Base-by-base conservation (phyloP, 2,329 filamentous ascomycete species). In the Xylaria sp. region DNA sequence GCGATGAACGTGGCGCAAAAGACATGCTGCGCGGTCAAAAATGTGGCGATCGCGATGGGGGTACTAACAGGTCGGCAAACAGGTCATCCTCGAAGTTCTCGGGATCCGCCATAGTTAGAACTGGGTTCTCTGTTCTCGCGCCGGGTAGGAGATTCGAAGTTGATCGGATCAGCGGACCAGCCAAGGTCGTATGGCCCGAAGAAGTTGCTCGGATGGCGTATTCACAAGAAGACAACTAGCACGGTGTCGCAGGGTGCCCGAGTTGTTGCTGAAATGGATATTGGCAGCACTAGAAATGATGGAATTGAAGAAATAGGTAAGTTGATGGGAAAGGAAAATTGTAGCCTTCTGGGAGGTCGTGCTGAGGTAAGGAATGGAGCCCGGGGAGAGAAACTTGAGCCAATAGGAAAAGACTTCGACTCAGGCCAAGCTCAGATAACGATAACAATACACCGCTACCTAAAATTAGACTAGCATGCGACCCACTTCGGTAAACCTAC, bases 71-170 rank as follows among this genome's bases (percentile, higher is more conserved):
- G 83, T 97, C 94, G 76, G 94, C 94, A 81, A 97, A 97, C 81
- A 97, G 92, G 86, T 97, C 94, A 77, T 97, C 94, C 75, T 97
- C 94, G 74, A 93, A 90, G 73, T 93, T 92, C 77, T 94, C 92
- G 61, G 87, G 84, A 76, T 96, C 93, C 56, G 92, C 89, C 93
- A 95, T 96, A 75, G 58, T 85, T 79, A 68, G 65, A 58, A 73
- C 48, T 30, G 58, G 45, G 45, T n/a, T n/a, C 20, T 50, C 13
- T 1, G 41, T 23, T 34, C 45, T 25, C 30, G 41, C 13, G 34
- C 34, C n/a, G 13, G 66, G 55, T 3, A 41, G 32, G 34, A 52
- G 65, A 60, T 60, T 61, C 55, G 30, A 53, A 41, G 39, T 25
- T 9, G 46, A 50, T 36, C 25, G 39, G 30, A 28, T 67, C 7